Percentiles rank a stretch among this genome's conserved stretches.
Conservation (phyloP, 768 basidiomycete species). For the Leccinum sublutescens region DNA sequence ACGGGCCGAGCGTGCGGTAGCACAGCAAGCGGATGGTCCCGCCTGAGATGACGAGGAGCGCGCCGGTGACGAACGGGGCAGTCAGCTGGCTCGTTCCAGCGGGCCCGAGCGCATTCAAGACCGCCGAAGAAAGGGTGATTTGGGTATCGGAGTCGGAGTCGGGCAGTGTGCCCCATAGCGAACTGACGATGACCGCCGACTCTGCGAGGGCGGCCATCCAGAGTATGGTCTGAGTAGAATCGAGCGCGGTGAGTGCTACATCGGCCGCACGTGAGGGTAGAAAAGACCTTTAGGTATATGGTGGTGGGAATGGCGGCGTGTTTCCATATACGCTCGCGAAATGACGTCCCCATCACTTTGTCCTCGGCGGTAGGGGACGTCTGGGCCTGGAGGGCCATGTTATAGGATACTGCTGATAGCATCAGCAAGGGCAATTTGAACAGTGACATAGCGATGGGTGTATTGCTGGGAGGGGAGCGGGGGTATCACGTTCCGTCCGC, state of each 20-base stretch:
- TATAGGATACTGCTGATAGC: constrained; percentile 5
- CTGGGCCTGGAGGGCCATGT: background rate
- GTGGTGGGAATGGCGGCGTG: background rate
- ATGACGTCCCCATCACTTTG: constrained; percentile 2
- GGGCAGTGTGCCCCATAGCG: background rate
- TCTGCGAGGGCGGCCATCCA: background rate
- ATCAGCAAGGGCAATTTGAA: constrained; percentile 9
- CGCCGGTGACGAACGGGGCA: constrained; percentile 4
- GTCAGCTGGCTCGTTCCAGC: background rate
- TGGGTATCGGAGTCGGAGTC: background rate
- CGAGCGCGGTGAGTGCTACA: background rate
- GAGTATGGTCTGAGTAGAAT: background rate
- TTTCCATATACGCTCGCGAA: constrained; percentile 7
- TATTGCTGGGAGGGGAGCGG: background rate
- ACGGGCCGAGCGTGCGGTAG: constrained; percentile 17
- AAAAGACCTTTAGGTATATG: constrained; percentile 1
- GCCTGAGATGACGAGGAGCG: constrained; percentile 3
- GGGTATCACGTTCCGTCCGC: background rate
- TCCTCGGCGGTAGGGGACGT: background rate
- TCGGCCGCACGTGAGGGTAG: background rate
- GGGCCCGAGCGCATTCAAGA: constrained; percentile 12
- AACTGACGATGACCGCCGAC: background rate
- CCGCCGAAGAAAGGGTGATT: background rate
- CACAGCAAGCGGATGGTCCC: constrained; percentile 11
- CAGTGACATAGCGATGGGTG: constrained; percentile 6